phyloP scores from a whole-genome alignment of 164 flowering plant genomes.

The Umbilicus rupestris region DNA sequence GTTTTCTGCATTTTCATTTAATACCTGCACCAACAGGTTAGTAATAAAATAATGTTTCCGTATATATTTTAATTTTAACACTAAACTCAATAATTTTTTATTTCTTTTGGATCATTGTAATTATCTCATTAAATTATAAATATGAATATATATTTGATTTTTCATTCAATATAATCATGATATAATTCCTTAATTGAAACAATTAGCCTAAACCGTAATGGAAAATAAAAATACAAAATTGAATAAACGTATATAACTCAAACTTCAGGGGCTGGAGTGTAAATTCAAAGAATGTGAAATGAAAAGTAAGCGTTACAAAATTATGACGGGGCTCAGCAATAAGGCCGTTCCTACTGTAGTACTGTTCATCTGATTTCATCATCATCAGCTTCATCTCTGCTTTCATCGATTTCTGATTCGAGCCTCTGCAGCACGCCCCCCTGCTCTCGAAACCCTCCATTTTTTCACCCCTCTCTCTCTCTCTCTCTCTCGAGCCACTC shows the following conservation, averaged over 20 bases:
- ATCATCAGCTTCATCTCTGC: not conserved
- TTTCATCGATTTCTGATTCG: not conserved
- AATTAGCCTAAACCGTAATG: too few species aligned
- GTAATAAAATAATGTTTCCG: too few species aligned
- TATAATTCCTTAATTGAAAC: too few species aligned
- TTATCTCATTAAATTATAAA: too few species aligned
- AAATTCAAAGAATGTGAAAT: not conserved
- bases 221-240: too few species aligned
- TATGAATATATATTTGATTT: too few species aligned
- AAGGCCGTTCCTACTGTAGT: too few species aligned
- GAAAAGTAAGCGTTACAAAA: not conserved
- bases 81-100: too few species aligned
- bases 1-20: not conserved
- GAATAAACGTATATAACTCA: too few species aligned
- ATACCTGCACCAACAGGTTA: not conserved
- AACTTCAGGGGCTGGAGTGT: not conserved
- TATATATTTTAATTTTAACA: too few species aligned
- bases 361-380: constrained; percentile 1
- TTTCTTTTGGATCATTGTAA: too few species aligned
- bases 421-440: not conserved
- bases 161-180: too few species aligned
- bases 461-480: constrained; percentile 5
- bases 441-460: not conserved
- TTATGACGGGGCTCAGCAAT: not conserved
- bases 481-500: not conserved